A percentile compares a stretch with the other conserved stretches of the same genome.
These are phyloP conservation scores for Ilex aquifolium DNA, from an alignment of 257 asterid species.

Conservation along the genomic window DNA sequence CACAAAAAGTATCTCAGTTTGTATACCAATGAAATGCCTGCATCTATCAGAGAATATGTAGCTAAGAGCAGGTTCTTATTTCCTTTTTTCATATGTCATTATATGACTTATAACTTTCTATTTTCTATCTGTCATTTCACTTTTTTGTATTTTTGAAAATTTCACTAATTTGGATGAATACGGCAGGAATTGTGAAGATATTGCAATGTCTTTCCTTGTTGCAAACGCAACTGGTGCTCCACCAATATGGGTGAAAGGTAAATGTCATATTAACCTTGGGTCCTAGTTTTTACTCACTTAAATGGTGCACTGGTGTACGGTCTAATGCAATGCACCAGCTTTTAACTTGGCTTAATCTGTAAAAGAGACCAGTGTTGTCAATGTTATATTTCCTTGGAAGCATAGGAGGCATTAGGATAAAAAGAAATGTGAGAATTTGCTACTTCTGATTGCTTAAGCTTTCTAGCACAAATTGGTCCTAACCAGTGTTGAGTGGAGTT, in stretches of 20 bases:
- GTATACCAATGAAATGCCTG: slow-evolving; percentile 76
- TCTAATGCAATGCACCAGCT: too few relatives aligned
- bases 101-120: neutral
- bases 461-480: too few relatives aligned
- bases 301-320: too few relatives aligned
- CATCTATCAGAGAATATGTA: slow-evolving; percentile 63
- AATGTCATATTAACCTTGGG: slow-evolving; percentile 10
- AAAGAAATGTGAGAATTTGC: too few relatives aligned
- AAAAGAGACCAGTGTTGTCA: too few relatives aligned
- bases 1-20: slow-evolving; percentile 69
- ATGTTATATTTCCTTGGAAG: too few relatives aligned
- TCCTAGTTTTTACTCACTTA: too few relatives aligned
- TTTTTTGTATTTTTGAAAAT: slow-evolving; percentile 1
- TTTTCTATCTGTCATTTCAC: slow-evolving; percentile 3
- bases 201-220: slow-evolving; percentile 84
- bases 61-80: slow-evolving; percentile 48
- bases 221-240: slow-evolving; percentile 84
- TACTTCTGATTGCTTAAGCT: too few relatives aligned
- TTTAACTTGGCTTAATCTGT: too few relatives aligned
- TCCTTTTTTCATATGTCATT: neutral
- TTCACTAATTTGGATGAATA: neutral
- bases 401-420: too few relatives aligned
- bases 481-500: too few relatives aligned
- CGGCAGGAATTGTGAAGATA: slow-evolving; percentile 82
- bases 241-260: slow-evolving; percentile 90